These are phyloP conservation scores for Chamaecrista fasciculata DNA, from an alignment of 306 rosid species.

Conservation along the genomic window DNA sequence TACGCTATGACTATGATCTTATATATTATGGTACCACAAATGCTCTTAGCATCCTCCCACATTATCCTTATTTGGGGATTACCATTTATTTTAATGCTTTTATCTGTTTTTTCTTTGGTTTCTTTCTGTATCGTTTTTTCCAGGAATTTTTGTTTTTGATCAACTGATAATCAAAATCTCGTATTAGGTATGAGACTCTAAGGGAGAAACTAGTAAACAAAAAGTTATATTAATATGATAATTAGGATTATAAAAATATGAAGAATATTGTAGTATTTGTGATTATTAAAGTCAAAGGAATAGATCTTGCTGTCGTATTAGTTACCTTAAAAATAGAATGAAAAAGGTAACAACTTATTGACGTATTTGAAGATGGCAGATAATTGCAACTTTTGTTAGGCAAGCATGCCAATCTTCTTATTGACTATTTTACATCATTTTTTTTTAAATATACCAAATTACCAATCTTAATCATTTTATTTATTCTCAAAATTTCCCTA, in stretches of 20 bases:
- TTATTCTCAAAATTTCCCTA: too few species aligned
- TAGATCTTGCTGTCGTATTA: neutral
- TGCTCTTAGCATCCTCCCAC: too few species aligned
- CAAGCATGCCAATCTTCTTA: slow-evolving; percentile 13
- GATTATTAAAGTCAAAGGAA: neutral
- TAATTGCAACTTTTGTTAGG: neutral
- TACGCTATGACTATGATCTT: too few species aligned
- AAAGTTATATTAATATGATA: neutral
- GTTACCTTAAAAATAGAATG: too few species aligned
- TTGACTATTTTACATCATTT: slow-evolving; percentile 13
- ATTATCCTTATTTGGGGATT: too few species aligned
- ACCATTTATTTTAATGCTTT: too few species aligned
- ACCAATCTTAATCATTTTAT: too few species aligned
- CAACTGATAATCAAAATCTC: neutral
- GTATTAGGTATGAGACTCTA: neutral
- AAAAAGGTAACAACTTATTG: neutral
- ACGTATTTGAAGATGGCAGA: neutral
- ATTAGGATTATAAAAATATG: neutral
- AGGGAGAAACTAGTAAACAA: neutral
- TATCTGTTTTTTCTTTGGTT: too few species aligned
- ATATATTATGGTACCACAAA: too few species aligned
- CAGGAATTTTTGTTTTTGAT: too few species aligned
- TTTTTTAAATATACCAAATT: too few species aligned
- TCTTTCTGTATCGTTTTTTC: too few species aligned
- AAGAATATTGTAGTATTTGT: neutral